phyloP scores from a whole-genome alignment of 2,329 filamentous ascomycete genomes.

The Pseudocercospora pini-densiflorae region DNA sequence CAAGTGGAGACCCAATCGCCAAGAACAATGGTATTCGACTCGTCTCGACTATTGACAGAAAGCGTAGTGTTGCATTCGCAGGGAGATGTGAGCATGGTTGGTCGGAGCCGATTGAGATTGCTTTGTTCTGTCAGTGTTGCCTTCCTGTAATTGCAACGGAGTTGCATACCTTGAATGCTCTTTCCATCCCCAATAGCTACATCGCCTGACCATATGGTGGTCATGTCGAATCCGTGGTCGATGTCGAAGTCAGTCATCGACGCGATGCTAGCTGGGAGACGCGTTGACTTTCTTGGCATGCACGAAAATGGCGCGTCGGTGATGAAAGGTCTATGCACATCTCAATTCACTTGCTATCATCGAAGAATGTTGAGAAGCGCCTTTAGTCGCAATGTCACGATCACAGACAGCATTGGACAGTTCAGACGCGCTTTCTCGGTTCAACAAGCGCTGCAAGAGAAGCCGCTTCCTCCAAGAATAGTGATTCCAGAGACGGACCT shows the following conservation, averaged over 20 bases:
- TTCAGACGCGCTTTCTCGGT: constrained; percentile 30
- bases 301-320: constrained; percentile 16
- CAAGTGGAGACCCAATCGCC: constrained; percentile 12
- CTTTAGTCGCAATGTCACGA: background rate
- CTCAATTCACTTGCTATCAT: background rate
- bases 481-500: constrained; percentile 78
- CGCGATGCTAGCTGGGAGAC: constrained; percentile 18
- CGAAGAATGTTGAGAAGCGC: background rate
- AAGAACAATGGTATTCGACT: constrained; percentile 26
- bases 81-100: constrained; percentile 10
- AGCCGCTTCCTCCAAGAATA: constrained; percentile 76
- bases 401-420: background rate
- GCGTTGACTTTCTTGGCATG: constrained; percentile 11
- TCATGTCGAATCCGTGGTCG: constrained; percentile 10
- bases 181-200: constrained; percentile 18
- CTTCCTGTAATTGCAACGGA: too few species aligned
- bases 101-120: constrained; percentile 12
- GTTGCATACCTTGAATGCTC: constrained; percentile 13
- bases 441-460: constrained; percentile 42
- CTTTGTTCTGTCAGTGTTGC: constrained; percentile 12
- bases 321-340: background rate
- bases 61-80: constrained; percentile 18
- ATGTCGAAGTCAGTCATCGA: background rate
- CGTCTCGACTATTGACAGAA: constrained; percentile 29
- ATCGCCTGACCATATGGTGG: constrained; percentile 20